Evolutionary conservation across 306 rosid genomes (phyloP), one percentile per base, ranked within the genome.

Genomic region (Abrus pulchellus): DNA sequence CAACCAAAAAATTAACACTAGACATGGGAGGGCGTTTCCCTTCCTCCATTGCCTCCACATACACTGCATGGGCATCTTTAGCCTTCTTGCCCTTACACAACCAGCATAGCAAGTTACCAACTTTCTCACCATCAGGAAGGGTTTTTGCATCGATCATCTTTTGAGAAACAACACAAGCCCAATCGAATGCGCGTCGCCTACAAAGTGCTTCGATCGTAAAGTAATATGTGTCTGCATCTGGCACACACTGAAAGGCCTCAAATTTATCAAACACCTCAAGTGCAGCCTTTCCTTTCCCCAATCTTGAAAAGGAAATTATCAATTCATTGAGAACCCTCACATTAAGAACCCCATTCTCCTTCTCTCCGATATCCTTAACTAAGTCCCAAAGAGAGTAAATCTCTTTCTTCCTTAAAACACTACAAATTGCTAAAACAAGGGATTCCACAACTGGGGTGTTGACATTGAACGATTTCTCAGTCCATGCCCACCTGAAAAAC

Each of bases 281-380:
- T 6, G 92, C 93, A 77, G 90, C 90, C 57, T 85, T 92, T 55
- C 92, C 98, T 84, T 91, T 89, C 6, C 94, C 90, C 86, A 92
- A 76, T 72, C 83, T 90, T 0, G 97, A 87, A 29, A 92, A 79
- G 1, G 84, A 77, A 54, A 57, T 71, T 66, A 92, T 83, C 76
- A 92, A 45, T 30, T 82, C 83, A 67, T 92, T 92, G 9, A 91
- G 88, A 83, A 82, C 84, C 44, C 61, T 75, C 8, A 65, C 84
- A 76, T 68, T 87, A 80, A 87, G 1, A 9, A 81, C 47, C 34
- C 44, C 85, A 14, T 27, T 68, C 79, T 90, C 85, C 70, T 87
- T 74, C 85, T 86, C 85, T 40, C 86, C 90, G 30, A 91, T 62
- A 34, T 90, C 90, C 84, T 77, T 86, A 43, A 91, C 83, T 72